A percentile compares a stretch with the other conserved stretches of the same genome.
Conservation (phyloP, 495 filamentous ascomycete species). For the Penicillium roqueforti region DNA sequence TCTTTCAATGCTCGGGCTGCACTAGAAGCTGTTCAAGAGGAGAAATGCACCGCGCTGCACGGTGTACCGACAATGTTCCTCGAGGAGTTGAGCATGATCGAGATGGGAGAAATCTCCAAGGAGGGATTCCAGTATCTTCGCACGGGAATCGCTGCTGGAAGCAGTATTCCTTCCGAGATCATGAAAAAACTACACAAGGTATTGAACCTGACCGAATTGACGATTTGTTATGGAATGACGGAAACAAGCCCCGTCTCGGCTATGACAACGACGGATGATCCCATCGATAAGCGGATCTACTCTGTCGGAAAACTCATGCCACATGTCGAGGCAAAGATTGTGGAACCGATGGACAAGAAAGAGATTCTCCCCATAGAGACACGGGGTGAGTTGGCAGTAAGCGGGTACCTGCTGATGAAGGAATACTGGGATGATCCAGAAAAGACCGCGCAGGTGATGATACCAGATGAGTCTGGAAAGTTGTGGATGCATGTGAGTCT, state of each 20-base stretch:
- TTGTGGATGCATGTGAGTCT: constrained; percentile 64
- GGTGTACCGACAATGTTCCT: constrained; percentile 97
- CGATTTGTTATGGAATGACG: constrained; percentile 98
- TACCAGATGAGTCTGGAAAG: constrained; percentile 54
- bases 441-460: constrained; percentile 67
- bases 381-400: constrained; percentile 76
- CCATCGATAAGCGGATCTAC: constrained; percentile 70
- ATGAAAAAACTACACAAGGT: constrained; percentile 74
- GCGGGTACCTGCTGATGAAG: constrained; percentile 86
- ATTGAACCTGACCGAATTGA: constrained; percentile 80
- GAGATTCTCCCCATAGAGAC: constrained; percentile 58
- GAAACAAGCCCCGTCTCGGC: constrained; percentile 88
- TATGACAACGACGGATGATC: constrained; percentile 85
- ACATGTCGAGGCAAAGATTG: constrained; percentile 82
- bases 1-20: constrained; percentile 78
- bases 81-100: constrained; percentile 73
- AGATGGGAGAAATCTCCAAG: constrained; percentile 46
- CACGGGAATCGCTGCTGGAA: constrained; percentile 91
- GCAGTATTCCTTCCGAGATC: constrained; percentile 72
- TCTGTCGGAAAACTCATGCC: constrained; percentile 76
- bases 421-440: constrained; percentile 76
- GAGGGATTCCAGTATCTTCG: constrained; percentile 65
- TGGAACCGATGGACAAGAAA: constrained; percentile 55
- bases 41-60: constrained; percentile 79
- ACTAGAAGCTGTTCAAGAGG: constrained; percentile 66